phyloP scores from a whole-genome alignment of 306 rosid genomes.

The Vigna angularis region DNA sequence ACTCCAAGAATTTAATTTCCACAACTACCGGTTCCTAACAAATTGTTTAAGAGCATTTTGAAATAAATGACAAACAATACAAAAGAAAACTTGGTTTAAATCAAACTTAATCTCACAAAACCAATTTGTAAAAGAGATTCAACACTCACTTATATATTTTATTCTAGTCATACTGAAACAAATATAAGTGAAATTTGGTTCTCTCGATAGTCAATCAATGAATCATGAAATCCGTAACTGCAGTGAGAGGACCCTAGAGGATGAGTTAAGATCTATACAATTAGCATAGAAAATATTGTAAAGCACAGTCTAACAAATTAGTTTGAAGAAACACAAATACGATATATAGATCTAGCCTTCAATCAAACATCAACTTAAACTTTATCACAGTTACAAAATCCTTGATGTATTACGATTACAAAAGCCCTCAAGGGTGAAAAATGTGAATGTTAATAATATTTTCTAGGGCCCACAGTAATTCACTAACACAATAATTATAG shows the following conservation, averaged over 20 bases:
- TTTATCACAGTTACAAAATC: background rate
- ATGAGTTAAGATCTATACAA: conserved; percentile 2
- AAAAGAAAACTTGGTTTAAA: too few species aligned
- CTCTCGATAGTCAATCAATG: background rate
- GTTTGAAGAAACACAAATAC: background rate
- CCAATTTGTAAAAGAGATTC: too few species aligned
- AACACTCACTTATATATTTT: too few species aligned
- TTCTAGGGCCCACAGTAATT: background rate
- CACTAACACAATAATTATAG: background rate
- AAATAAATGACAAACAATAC: too few species aligned
- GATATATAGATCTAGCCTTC: conserved; percentile 8
- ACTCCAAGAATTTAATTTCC: too few species aligned
- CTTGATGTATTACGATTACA: background rate
- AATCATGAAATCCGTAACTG: background rate
- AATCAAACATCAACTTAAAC: conserved; percentile 18
- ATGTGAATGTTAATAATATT: background rate
- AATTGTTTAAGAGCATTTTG: too few species aligned
- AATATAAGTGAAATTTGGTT: background rate
- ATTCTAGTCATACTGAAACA: too few species aligned
- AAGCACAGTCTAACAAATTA: conserved; percentile 20
- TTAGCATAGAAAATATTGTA: background rate
- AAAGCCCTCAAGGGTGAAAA: conserved; percentile 2
- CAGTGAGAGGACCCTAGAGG: background rate
- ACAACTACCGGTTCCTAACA: too few species aligned
- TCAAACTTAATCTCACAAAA: too few species aligned